Conservation (phyloP, 225 moss, liverwort and hornwort species). For the Pseudisothecium myosuroides region DNA sequence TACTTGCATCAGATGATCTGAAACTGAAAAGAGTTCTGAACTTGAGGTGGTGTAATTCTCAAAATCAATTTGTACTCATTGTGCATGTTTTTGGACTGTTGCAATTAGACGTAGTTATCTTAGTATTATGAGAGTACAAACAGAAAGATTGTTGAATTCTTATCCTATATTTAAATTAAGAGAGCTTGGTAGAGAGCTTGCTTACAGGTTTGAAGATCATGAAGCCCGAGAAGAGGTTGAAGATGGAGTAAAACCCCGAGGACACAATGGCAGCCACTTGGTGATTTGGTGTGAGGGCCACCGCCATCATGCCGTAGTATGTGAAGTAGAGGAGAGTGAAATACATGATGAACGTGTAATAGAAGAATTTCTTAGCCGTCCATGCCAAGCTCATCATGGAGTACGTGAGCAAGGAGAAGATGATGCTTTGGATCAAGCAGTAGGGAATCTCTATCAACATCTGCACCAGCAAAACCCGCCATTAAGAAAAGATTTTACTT, state of each 20-base stretch:
- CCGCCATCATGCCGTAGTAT: slow-evolving; percentile 60
- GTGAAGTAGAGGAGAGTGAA: slow-evolving; percentile 61
- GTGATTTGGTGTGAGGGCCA: slow-evolving; percentile 50
- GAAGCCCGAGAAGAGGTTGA: slow-evolving; percentile 61
- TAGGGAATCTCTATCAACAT: slow-evolving; percentile 50
- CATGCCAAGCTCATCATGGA: slow-evolving; percentile 49
- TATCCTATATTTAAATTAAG: background rate
- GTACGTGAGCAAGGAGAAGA: slow-evolving; percentile 45
- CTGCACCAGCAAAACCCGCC: slow-evolving; percentile 2
- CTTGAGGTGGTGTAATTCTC: background rate
- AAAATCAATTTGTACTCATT: background rate
- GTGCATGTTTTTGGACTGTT: background rate
- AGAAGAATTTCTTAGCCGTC: slow-evolving; percentile 50
- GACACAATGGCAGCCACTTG: slow-evolving; percentile 56
- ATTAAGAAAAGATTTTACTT: background rate
- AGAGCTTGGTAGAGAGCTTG: background rate
- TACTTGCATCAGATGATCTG: background rate
- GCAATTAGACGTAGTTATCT: background rate
- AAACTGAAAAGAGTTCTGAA: background rate
- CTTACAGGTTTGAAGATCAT: slow-evolving; percentile 56
- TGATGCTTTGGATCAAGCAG: slow-evolving; percentile 37
- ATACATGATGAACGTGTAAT: slow-evolving; percentile 44
- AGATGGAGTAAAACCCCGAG: slow-evolving; percentile 49
- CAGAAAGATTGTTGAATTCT: background rate
- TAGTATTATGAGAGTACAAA: background rate